Percentiles rank a stretch among this genome's conserved stretches.
phyloP scores from a whole-genome alignment of 768 basidiomycete genomes.

The Chalciporus piperatus region DNA sequence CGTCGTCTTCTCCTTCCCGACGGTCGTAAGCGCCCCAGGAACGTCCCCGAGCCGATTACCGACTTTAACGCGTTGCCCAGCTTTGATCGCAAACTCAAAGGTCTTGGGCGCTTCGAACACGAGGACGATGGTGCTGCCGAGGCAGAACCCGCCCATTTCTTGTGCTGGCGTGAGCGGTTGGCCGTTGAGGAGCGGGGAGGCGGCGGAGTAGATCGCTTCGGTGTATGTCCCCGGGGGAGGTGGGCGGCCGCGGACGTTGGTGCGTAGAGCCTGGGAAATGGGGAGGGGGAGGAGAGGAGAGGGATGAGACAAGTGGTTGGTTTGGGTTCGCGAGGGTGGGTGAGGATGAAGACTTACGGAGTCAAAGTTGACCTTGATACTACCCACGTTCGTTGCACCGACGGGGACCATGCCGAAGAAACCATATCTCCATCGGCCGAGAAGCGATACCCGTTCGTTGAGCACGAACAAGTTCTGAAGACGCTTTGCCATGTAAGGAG shows the following conservation, averaged over 20 bases:
- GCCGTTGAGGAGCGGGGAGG: constrained; percentile 79
- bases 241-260: constrained; percentile 73
- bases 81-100: constrained; percentile 74
- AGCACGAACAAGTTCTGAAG: constrained; percentile 92
- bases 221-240: constrained; percentile 84
- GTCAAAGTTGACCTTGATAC: constrained; percentile 95
- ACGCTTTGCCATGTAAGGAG: constrained; percentile 92
- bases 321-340: neutral
- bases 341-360: constrained; percentile 44
- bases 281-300: no score
- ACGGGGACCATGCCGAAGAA: constrained; percentile 98
- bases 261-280: constrained; percentile 73
- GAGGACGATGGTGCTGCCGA: constrained; percentile 94
- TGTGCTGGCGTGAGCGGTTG: constrained; percentile 86
- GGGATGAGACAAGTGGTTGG: neutral
- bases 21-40: constrained; percentile 11
- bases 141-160: constrained; percentile 96
- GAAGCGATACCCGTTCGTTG: constrained; percentile 95
- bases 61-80: constrained; percentile 84
- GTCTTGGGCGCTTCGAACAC: constrained; percentile 91
- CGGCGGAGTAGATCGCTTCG: constrained; percentile 88
- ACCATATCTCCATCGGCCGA: constrained; percentile 92
- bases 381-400: constrained; percentile 97
- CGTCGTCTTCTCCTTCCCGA: constrained; percentile 36
- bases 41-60: constrained; percentile 77